A percentile compares a stretch with the other conserved stretches of the same genome.
Evolutionary conservation across 805 yeast species (phyloP).

Genomic region (Komagataella pastoris): DNA sequence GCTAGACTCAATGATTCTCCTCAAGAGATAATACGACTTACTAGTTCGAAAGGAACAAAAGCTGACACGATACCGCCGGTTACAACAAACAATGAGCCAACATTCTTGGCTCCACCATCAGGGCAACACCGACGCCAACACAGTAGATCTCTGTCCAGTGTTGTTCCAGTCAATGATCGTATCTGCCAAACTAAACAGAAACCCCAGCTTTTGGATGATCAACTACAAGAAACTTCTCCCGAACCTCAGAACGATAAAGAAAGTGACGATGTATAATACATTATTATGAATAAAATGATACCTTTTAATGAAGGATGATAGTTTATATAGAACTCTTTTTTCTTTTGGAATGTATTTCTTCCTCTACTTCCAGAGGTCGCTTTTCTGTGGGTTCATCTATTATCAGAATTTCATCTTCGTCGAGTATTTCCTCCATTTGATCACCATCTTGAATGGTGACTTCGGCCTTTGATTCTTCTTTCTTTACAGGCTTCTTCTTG

Average conservation of each 20-base stretch:
- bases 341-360: not conserved
- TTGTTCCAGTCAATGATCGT: not conserved
- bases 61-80: not conserved
- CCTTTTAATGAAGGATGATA: not conserved
- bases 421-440: constrained; percentile 1
- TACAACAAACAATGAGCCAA: not conserved
- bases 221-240: not conserved
- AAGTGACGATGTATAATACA: not conserved
- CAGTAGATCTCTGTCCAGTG: not conserved
- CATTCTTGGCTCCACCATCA: not conserved
- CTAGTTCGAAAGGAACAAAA: not conserved
- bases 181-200: constrained; percentile 2
- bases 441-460: constrained; percentile 3
- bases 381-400: not conserved
- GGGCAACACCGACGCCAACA: not conserved
- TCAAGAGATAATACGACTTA: not conserved
- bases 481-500: not conserved
- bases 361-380: not conserved
- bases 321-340: not conserved
- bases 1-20: not conserved
- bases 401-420: constrained; percentile 1
- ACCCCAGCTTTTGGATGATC: constrained; percentile 4
- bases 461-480: not conserved
- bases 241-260: not conserved
- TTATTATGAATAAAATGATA: not conserved